Percentiles rank a stretch among this genome's conserved stretches.
Evolutionary conservation across 345 rosid genomes (phyloP).

Genomic region (Rhodamnia rubescens): DNA sequence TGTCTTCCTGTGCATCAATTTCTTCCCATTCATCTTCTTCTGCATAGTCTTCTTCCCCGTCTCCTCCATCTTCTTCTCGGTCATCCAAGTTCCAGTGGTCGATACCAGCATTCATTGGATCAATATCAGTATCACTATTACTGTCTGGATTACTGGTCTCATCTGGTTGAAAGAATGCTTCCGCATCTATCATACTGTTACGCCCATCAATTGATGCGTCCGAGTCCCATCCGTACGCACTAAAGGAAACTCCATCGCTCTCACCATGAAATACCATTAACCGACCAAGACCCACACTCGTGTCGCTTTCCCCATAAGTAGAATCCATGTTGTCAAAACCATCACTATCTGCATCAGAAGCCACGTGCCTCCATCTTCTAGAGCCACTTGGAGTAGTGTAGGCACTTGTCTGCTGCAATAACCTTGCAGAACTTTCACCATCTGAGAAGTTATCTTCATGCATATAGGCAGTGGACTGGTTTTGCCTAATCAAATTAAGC

Average conservation of each 20-base stretch:
- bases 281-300: slow-evolving; percentile 43
- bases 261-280: slow-evolving; percentile 42
- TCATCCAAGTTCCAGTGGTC: slow-evolving; percentile 70
- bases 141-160: slow-evolving; percentile 43
- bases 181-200: slow-evolving; percentile 35
- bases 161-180: slow-evolving; percentile 32
- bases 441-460: slow-evolving; percentile 30
- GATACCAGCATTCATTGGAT: slow-evolving; percentile 84
- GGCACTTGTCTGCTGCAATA: slow-evolving; percentile 27
- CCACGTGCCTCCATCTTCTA: slow-evolving; percentile 46
- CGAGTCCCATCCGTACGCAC: slow-evolving; percentile 66
- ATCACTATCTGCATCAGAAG: slow-evolving; percentile 77
- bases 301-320: slow-evolving; percentile 48
- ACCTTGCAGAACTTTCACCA: slow-evolving; percentile 23
- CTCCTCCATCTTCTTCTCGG: slow-evolving; percentile 40
- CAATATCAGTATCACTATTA: slow-evolving; percentile 81
- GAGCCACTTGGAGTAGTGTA: slow-evolving; percentile 50
- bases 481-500: slow-evolving; percentile 42
- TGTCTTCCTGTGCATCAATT: slow-evolving; percentile 33
- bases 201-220: slow-evolving; percentile 68
- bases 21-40: slow-evolving; percentile 55
- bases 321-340: slow-evolving; percentile 51
- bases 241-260: slow-evolving; percentile 55
- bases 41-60: slow-evolving; percentile 42
- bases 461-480: slow-evolving; percentile 26